Percentiles rank a stretch among this genome's conserved stretches.
Conservation (phyloP, 139 green algal genomes). For the Eudorina sp. region DNA sequence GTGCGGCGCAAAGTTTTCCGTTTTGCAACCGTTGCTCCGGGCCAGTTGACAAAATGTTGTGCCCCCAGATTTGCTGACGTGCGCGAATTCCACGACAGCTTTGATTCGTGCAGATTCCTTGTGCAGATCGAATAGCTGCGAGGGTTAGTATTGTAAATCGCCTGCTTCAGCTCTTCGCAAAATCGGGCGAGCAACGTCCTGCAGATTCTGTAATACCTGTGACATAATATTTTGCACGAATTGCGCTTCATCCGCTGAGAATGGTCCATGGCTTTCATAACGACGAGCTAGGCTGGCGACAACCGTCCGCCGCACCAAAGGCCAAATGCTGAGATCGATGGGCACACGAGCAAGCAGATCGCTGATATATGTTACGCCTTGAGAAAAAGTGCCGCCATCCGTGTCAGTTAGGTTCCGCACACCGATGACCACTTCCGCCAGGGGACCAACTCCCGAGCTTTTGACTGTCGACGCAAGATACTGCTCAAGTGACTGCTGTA, state of each 20-base stretch:
- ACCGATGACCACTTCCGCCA: not conserved
- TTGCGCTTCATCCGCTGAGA: no score
- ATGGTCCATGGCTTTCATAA: not conserved
- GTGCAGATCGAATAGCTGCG: slow-evolving; percentile 10
- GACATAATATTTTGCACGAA: no score
- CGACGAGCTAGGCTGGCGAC: slow-evolving; percentile 6
- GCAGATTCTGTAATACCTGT: no score
- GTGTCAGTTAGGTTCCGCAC: not conserved
- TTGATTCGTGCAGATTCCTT: not conserved
- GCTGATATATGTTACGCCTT: not conserved
- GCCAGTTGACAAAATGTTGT: slow-evolving; percentile 25
- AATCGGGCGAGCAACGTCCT: no score
- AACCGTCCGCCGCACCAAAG: not conserved
- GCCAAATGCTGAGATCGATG: not conserved
- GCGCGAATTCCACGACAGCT: slow-evolving; percentile 5
- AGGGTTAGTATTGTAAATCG: no score
- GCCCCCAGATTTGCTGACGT: slow-evolving; percentile 35
- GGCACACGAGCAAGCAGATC: not conserved
- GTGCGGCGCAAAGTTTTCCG: not conserved
- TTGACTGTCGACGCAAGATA: no score
- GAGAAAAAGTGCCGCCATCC: not conserved
- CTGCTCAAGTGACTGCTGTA: no score
- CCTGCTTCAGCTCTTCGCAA: no score
- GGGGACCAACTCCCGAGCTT: no score
- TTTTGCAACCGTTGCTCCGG: slow-evolving; percentile 17